Evolutionary conservation across 163 green algal species (phyloP), one percentile per base, ranked within the genome.

Genomic region (Coccomyxa subellipsoidea): DNA sequence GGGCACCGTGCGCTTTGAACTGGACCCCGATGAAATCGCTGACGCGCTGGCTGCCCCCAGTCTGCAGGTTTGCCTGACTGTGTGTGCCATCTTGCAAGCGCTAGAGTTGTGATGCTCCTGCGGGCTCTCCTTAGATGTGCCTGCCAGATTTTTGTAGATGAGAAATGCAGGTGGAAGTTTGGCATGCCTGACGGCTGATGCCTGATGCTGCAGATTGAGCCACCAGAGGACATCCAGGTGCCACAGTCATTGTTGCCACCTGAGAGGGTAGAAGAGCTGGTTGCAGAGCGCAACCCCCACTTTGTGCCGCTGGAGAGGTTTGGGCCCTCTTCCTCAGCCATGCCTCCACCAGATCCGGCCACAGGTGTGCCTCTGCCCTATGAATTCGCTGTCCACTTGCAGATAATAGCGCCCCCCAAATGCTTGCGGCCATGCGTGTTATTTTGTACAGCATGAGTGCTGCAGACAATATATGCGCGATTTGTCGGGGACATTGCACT

Each of bases 151-250:
- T n/a, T n/a, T n/a, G n/a, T n/a, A n/a, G n/a, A n/a, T n/a, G n/a
- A n/a, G n/a, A n/a, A n/a, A n/a, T n/a, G n/a, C n/a, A n/a, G n/a
- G n/a, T n/a, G n/a, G n/a, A n/a, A n/a, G n/a, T n/a, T n/a, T n/a
- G n/a, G n/a, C n/a, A n/a, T n/a, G n/a, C n/a, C n/a, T n/a, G n/a
- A n/a, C n/a, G n/a, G n/a, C n/a, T n/a, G n/a, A n/a, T n/a, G n/a
- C n/a, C n/a, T n/a, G n/a, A n/a, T n/a, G 37, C 8, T 73, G 37
- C 79, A 85, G 76, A 54, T 88, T 34, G 88, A 94, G 71, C 85
- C 94, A 0, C 53, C 85, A 32, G 81, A 85, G 29, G 95, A 99
- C 38, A 86, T 99, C 32, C 91, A 96, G 37, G 91, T 97, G 31
- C 96, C 96, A 5, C 87, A 94, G 9, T 81, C 83, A 9, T 89